Conservation (phyloP, 805 yeast genomes). For the Metschnikowia henanensis region DNA sequence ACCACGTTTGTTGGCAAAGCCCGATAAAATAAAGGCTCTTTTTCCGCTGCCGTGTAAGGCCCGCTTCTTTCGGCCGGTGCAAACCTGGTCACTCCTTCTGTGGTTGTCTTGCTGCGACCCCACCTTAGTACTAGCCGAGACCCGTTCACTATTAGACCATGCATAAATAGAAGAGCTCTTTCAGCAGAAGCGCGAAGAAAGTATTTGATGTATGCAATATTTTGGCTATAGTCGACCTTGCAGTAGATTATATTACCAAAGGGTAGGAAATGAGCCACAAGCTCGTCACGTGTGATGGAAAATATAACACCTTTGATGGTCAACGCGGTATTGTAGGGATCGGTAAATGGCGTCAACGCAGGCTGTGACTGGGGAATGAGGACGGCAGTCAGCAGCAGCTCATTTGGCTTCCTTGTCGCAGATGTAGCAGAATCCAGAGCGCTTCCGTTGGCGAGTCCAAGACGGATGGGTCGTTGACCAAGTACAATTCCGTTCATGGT, state of each 20-base stretch:
- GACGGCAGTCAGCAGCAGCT: constrained; percentile 14
- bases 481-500: constrained; percentile 82
- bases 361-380: constrained; percentile 48
- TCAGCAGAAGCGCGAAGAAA: constrained; percentile 37
- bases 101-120: constrained; percentile 26
- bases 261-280: constrained; percentile 57
- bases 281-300: constrained; percentile 58
- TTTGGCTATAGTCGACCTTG: constrained; percentile 19
- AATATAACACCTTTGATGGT: constrained; percentile 65
- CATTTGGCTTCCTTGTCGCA: constrained; percentile 5
- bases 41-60: constrained; percentile 15
- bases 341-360: constrained; percentile 63
- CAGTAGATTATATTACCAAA: constrained; percentile 54
- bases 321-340: constrained; percentile 79
- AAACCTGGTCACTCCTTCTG: constrained; percentile 6
- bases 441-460: constrained; percentile 48
- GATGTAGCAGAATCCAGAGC: constrained; percentile 5
- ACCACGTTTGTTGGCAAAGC: constrained; percentile 16
- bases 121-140: constrained; percentile 30
- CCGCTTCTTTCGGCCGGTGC: constrained; percentile 12
- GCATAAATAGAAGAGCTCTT: constrained; percentile 32
- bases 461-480: constrained; percentile 74
- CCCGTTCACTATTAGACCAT: constrained; percentile 31
- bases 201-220: constrained; percentile 28
- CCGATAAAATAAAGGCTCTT: constrained; percentile 24